Evolutionary conservation across 768 basidiomycete genomes (phyloP), one percentile per base, ranked within the genome.

Genomic region (Suillus hirtellus): DNA sequence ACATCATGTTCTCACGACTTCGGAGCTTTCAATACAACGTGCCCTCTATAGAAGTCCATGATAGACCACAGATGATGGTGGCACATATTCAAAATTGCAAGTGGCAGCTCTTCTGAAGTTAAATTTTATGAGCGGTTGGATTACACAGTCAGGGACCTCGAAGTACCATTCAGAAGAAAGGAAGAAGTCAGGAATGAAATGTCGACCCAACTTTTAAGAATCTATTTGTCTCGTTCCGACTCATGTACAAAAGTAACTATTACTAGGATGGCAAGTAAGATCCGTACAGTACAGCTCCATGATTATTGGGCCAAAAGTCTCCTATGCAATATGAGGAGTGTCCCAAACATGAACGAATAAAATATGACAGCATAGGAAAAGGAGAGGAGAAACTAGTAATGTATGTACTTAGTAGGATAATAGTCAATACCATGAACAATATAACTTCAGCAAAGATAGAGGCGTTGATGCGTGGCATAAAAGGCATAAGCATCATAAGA

Each of bases 271-370:
- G 4, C 53, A 55, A 53, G 24, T 60, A 58, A 24, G 17, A 27
- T 35, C 54, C 54, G 53, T 53, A 60, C 27, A 58, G 56, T 61
- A 54, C 60, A 61, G 53, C 37, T 60, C 55, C 40, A 37, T 54
- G 46, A 68, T 66, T 59, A 67, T 66, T 62, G 66, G 60, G 59
- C 65, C 55, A 31, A 37, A 38, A 59, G 67, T 58, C 56, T 55
- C 59, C 64, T 44, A 53, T 34, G 49, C 19, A 53, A 53, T 53
- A 19, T 58, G 40, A 58, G 40, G 56, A 58, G 56, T 17, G 19
- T 10, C 64, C 40, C 15, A 66, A 64, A 64, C 71, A 73, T 68
- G 64, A 65, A 52, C 62, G 69, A 65, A 75, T 76, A 75, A 74
- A 71, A 66, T 67, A 75, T 62, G 42, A 60, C 62, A 68, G 66